Evolutionary conservation across 208 protist genomes (phyloP), one percentile per base, ranked within the genome.

Genomic region (Trypanosoma rangeli): DNA sequence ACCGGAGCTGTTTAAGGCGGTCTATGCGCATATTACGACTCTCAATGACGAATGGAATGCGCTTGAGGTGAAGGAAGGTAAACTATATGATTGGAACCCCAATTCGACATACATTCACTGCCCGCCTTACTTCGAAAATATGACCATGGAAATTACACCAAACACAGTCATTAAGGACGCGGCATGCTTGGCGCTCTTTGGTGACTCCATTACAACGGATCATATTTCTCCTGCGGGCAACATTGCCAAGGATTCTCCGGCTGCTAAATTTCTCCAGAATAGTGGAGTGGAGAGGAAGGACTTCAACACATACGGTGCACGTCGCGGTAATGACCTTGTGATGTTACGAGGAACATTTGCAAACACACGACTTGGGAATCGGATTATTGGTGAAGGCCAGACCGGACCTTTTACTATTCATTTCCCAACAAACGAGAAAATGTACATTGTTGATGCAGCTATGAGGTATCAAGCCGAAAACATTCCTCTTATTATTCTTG

Each of bases 271-370:
- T 74, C 74, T 98, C 1, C 71, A 72, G 64, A 70, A 77, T 42
- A 69, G 67, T 39, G 89, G 94, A 26, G 93, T 99, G 26, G 86
- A 89, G 58, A 87, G 87, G 33, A 92, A 85, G 54, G 95, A 99
- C 66, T 99, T 98, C 85, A 98, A 99, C 78, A 97, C 93, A 44
- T 99, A 98, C 75, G 97, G 97, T 60, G 70, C 95, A 39, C 85
- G 97, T 57, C 93, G 97, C 74, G 97, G 96, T 60, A 98, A 98
- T 76, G 96, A 99, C 63, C 85, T 98, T 78, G 83, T 98, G 37
- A 98, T 99, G 97, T 93, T 93, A 64, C 89, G 97, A 67, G 97
- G 97, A 64, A 98, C 97, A 54, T 99, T 98, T 83, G 96, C 95
- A 55, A 98, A 98, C 82, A 97, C 95, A 29, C 86, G 94, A 69